A percentile compares a stretch with the other conserved stretches of the same genome.
phyloP scores from a whole-genome alignment of 768 basidiomycete species.

The Cystofilobasidium macerans region DNA sequence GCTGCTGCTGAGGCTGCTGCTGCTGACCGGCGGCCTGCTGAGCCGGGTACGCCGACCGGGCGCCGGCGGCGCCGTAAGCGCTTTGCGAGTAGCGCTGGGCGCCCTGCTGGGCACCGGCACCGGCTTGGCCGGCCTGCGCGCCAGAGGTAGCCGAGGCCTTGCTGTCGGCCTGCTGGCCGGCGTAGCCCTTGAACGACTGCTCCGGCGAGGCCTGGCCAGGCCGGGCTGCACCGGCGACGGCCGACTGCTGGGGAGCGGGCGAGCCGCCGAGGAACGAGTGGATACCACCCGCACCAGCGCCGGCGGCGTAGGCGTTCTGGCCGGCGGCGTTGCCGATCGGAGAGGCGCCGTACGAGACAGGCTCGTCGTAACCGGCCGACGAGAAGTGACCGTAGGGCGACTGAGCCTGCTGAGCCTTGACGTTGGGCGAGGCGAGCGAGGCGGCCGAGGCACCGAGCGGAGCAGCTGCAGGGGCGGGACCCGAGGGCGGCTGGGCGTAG shows the following conservation, averaged over 20 bases:
- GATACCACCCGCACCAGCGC: slow-evolving; percentile 13
- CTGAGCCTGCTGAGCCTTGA: slow-evolving; percentile 11
- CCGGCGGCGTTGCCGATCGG: neutral
- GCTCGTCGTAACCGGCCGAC: slow-evolving; percentile 15
- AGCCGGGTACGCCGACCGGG: slow-evolving; percentile 12
- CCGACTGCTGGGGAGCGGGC: slow-evolving; percentile 26
- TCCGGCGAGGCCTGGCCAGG: slow-evolving; percentile 24
- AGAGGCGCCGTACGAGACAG: slow-evolving; percentile 18
- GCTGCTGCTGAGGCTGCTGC: slow-evolving; percentile 16
- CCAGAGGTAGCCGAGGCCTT: slow-evolving; percentile 26
- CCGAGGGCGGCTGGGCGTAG: slow-evolving; percentile 20
- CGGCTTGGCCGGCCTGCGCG: slow-evolving; percentile 27
- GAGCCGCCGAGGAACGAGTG: slow-evolving; percentile 27
- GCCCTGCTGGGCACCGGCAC: slow-evolving; percentile 12
- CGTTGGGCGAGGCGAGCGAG: slow-evolving; percentile 12
- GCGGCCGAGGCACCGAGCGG: slow-evolving; percentile 14
- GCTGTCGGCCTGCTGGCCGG: neutral
- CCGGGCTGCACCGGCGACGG: slow-evolving; percentile 8
- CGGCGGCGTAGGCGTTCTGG: neutral
- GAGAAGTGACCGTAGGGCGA: slow-evolving; percentile 27
- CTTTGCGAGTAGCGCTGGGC: slow-evolving; percentile 12
- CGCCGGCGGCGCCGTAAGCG: slow-evolving; percentile 27
- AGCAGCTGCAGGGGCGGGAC: slow-evolving; percentile 11
- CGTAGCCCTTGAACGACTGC: slow-evolving; percentile 25
- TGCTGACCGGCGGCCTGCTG: slow-evolving; percentile 23